phyloP scores from a whole-genome alignment of 306 rosid species.

The Hylodesmum podocarpum region DNA sequence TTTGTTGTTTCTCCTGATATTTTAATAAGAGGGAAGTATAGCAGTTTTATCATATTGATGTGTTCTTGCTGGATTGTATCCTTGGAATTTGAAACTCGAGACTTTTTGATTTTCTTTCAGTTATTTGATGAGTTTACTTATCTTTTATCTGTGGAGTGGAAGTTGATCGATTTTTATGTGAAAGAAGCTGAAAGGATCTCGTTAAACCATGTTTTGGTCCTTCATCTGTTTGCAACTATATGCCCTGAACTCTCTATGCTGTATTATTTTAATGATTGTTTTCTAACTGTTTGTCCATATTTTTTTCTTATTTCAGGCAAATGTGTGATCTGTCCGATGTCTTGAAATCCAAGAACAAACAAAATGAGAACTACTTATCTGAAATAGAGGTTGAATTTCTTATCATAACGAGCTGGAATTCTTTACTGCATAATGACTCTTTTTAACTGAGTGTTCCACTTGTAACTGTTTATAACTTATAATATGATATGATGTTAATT shows the following conservation, averaged over 20 bases:
- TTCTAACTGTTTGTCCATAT: constrained; percentile 7
- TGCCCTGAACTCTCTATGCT: not conserved
- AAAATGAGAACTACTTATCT: constrained; percentile 87
- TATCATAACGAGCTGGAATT: constrained; percentile 20
- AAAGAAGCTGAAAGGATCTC: constrained; percentile 6
- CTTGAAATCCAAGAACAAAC: constrained; percentile 79
- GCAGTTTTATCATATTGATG: not conserved
- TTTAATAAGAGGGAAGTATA: not conserved
- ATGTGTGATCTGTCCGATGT: constrained; percentile 50
- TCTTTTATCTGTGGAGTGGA: not conserved
- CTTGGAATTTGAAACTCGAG: constrained; percentile 10
- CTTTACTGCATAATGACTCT: not conserved
- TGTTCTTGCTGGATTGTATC: not conserved
- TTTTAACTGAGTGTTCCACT: not conserved
- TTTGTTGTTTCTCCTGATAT: not conserved
- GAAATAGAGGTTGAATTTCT: constrained; percentile 85
- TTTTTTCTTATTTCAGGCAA: constrained; percentile 56
- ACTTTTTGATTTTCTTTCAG: not conserved
- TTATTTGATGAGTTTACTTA: not conserved
- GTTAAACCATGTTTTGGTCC: not conserved
- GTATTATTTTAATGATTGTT: not conserved
- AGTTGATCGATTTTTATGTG: not conserved
- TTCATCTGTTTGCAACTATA: not conserved
- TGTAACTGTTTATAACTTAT: not conserved
- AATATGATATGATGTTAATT: constrained; percentile 10